A percentile compares a stretch with the other conserved stretches of the same genome.
These are phyloP conservation scores for Fusarium proliferatum DNA, from an alignment of 2,329 filamentous ascomycete genomes.

Conservation along the genomic window DNA sequence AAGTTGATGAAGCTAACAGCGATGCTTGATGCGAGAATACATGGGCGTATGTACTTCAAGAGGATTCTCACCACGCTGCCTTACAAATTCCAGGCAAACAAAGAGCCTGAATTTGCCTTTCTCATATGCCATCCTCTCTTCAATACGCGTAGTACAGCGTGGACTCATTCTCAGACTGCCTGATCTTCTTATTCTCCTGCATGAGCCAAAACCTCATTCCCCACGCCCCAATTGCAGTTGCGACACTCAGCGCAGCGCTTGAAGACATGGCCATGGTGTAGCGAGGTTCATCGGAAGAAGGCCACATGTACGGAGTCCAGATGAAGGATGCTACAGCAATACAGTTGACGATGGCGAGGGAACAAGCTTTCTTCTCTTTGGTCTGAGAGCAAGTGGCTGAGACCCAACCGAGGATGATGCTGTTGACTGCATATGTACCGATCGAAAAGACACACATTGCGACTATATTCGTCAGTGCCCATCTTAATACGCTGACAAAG, in stretches of 20 bases:
- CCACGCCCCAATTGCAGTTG: constrained; percentile 54
- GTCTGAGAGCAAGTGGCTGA: constrained; percentile 56
- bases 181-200: constrained; percentile 50
- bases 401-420: constrained; percentile 58
- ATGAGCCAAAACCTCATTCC: constrained; percentile 49
- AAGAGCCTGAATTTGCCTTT: too few species aligned
- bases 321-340: constrained; percentile 24
- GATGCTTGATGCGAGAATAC: too few species aligned
- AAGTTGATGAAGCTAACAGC: too few species aligned
- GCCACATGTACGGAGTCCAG: constrained; percentile 34
- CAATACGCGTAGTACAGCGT: constrained; percentile 47
- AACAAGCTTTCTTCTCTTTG: constrained; percentile 55
- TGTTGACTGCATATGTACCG: constrained; percentile 55
- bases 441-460: constrained; percentile 53
- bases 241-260: constrained; percentile 42
- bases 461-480: not conserved
- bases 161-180: constrained; percentile 35
- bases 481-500: accelerated
- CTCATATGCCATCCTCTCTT: too few species aligned
- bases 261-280: constrained; percentile 35
- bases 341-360: constrained; percentile 37
- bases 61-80: too few species aligned
- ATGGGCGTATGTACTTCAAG: too few species aligned
- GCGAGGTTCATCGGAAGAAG: constrained; percentile 17
- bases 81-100: too few species aligned